Conservation (phyloP, 1,284 basidiomycete species). For the Kalmanozyma brasiliensis region DNA sequence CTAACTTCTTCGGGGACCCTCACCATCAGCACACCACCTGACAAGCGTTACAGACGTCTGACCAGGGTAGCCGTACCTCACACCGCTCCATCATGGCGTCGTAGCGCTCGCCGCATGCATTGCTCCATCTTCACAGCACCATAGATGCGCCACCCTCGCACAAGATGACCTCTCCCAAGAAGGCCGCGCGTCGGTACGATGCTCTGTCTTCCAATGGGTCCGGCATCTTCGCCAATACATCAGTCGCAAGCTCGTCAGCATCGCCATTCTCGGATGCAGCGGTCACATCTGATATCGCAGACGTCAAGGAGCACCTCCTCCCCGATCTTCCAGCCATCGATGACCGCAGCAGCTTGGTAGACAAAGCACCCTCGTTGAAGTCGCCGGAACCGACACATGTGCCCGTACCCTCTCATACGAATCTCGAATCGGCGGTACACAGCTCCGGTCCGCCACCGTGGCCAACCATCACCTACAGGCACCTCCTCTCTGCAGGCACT, state of each 20-base stretch:
- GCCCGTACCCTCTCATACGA: constrained; percentile 33
- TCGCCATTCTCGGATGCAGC: neutral
- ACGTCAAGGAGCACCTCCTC: constrained; percentile 13
- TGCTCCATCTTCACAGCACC: constrained; percentile 21
- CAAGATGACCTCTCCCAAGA: constrained; percentile 41
- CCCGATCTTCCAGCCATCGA: constrained; percentile 19
- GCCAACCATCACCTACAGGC: constrained; percentile 56
- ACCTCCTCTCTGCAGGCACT: constrained; percentile 59
- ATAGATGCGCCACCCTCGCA: too few relatives aligned
- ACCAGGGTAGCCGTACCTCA: too few relatives aligned
- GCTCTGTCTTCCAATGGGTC: constrained; percentile 7
- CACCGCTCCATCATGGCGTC: constrained; percentile 21
- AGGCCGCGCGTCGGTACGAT: constrained; percentile 37
- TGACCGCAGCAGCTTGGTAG: constrained; percentile 23
- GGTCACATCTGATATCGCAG: neutral
- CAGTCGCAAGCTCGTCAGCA: constrained; percentile 5
- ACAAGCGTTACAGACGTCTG: too few relatives aligned
- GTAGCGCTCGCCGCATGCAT: constrained; percentile 1
- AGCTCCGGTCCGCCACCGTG: constrained; percentile 37
- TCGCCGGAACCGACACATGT: constrained; percentile 23
- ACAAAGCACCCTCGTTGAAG: constrained; percentile 32
- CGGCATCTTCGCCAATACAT: constrained; percentile 8
- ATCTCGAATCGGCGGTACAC: constrained; percentile 37
- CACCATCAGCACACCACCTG: neutral
- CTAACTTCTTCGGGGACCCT: too few relatives aligned